These are phyloP conservation scores for Bryum argenteum DNA, from an alignment of 225 moss, liverwort and hornwort genomes.

Conservation along the genomic window DNA sequence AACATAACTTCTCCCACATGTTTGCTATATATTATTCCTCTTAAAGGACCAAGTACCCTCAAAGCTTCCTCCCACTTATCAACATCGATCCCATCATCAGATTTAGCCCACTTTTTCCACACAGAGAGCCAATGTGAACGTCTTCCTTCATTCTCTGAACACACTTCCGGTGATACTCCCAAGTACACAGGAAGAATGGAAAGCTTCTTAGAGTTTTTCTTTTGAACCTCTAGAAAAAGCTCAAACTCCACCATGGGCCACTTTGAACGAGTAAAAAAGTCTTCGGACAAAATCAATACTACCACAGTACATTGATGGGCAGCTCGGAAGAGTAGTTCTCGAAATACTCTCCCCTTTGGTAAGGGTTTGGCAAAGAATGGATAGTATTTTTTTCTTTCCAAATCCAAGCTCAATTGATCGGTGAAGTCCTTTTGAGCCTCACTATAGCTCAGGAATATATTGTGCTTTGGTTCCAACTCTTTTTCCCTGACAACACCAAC, in stretches of 20 bases:
- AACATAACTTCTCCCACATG: not conserved
- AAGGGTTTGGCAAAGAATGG: conserved; percentile 23
- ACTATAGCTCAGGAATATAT: conserved; percentile 15
- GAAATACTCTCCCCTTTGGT: conserved; percentile 15
- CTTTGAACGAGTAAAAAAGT: conserved; percentile 10
- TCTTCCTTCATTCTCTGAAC: not conserved
- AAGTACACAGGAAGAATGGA: conserved; percentile 1
- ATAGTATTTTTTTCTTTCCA: not conserved
- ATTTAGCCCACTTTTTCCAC: no score
- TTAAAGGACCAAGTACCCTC: not conserved
- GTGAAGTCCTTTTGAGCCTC: conserved; percentile 21
- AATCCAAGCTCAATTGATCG: not conserved
- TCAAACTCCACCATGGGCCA: conserved; percentile 27
- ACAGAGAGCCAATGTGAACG: not conserved
- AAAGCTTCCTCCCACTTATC: conserved; percentile 20
- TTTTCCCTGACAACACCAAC: not conserved
- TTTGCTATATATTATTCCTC: not conserved
- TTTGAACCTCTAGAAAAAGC: not conserved
- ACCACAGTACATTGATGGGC: not conserved
- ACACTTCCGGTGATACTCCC: not conserved
- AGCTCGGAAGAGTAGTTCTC: conserved; percentile 20
- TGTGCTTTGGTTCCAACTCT: conserved; percentile 11
- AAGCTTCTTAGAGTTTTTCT: not conserved
- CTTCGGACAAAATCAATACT: conserved; percentile 1
- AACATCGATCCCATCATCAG: not conserved